These are phyloP conservation scores for Aspergillus sojae DNA, from an alignment of 2,329 filamentous ascomycete genomes.

Conservation along the genomic window DNA sequence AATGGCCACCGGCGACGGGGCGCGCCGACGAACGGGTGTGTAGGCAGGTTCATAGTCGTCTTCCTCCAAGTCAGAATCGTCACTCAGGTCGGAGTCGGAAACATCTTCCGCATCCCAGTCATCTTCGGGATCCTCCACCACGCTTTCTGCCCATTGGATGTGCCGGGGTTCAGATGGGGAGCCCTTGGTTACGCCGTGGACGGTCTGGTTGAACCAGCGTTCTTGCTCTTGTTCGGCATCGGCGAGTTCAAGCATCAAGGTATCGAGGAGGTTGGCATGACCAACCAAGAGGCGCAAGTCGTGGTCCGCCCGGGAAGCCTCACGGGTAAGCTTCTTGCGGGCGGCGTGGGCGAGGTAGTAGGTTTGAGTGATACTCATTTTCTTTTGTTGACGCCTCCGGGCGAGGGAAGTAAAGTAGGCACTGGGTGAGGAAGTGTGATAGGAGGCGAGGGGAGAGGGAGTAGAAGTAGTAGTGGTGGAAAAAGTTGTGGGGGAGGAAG, in stretches of 20 bases:
- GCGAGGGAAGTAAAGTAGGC: constrained; percentile 46
- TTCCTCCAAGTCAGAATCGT: constrained; percentile 54
- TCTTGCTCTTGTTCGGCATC: constrained; percentile 95
- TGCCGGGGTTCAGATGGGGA: constrained; percentile 63
- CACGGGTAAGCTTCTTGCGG: constrained; percentile 89
- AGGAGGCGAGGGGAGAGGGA: constrained; percentile 21
- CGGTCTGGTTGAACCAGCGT: constrained; percentile 95
- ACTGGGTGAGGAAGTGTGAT: constrained; percentile 33
- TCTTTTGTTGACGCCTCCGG: constrained; percentile 63
- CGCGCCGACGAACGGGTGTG: constrained; percentile 30
- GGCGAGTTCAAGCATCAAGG: constrained; percentile 86
- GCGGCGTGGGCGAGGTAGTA: constrained; percentile 98
- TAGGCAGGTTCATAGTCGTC: constrained; percentile 43
- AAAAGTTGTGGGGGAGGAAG: constrained; percentile 15
- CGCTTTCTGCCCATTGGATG: constrained; percentile 84
- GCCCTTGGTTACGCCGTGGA: constrained; percentile 69
- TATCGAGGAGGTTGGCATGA: constrained; percentile 97
- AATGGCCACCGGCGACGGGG: constrained; percentile 35
- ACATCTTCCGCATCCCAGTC: constrained; percentile 70
- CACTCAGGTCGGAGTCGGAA: constrained; percentile 55
- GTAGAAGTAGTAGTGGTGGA: constrained; percentile 20
- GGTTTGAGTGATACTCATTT: constrained; percentile 97
- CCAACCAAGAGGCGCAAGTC: constrained; percentile 93
- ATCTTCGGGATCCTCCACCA: constrained; percentile 72
- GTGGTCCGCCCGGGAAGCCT: constrained; percentile 89